Evolutionary conservation across 345 rosid species (phyloP), one percentile per base, ranked within the genome.

Genomic region (Ceriops tagal): DNA sequence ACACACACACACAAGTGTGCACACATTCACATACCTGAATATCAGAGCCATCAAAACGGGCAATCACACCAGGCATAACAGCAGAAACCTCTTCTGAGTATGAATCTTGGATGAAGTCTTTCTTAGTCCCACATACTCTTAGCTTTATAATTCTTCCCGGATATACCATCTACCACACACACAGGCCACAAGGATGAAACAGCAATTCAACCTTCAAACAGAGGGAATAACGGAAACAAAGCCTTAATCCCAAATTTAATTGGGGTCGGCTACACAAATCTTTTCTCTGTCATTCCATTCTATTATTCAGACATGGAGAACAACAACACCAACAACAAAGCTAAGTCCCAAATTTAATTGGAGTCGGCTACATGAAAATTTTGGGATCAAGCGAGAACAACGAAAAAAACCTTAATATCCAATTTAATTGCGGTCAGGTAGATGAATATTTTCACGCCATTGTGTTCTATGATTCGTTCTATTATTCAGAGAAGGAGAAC

Each of bases 41-140:
- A 66, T 87, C 85, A 37, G 85, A 74, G 65, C 90, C 96, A 78
- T 95, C 96, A 61, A 92, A 92, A 69, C 93, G 99, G 10, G 96
- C 96, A 65, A 95, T 80, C 4, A 86, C 85, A 39, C 96, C 96
- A 6, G 96, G 87, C 73, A 92, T 75, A 71, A 88, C 85, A 64
- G 85, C 79, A 61, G 87, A 88, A 69, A 92, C 79, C 75, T 95
- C 97, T 75, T 87, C 96, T 20, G 84, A 79, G 32, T 84, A 80
- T 35, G 85, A 71, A 68, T 84, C 92, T 74, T 83, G 88, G 19
- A 73, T 78, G 77, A 88, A 73, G 81, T 86, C 89, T 66, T 74
- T 89, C 77, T 86, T 87, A 52, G 88, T 80, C 68, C 96, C 97
- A 26, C 89, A 84, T 19, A 82, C 87, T 79, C 96, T 83, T 66